Percentiles rank a stretch among this genome's conserved stretches.
Evolutionary conservation across 768 basidiomycete species (phyloP).

Genomic region (Pisolithus albus): DNA sequence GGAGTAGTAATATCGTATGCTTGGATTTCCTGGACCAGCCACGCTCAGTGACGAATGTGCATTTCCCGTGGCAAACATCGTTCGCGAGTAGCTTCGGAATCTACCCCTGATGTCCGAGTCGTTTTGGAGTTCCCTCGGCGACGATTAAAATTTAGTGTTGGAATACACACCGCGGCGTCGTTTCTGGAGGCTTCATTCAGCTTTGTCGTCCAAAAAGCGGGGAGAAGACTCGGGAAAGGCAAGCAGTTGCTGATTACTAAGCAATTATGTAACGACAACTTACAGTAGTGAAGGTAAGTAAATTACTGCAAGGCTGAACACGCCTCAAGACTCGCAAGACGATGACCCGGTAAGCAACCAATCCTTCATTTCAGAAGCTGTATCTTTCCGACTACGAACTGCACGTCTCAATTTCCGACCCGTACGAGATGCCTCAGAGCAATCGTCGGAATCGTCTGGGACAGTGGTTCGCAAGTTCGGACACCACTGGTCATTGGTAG

Average conservation of each 20-base stretch:
- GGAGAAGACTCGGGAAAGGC: too few relatives aligned
- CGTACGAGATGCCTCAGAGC: slow-evolving; percentile 17
- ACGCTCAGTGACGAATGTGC: slow-evolving; percentile 51
- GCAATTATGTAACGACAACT: too few relatives aligned
- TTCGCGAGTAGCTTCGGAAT: slow-evolving; percentile 13
- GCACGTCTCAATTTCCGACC: slow-evolving; percentile 9
- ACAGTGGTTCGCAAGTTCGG: slow-evolving; percentile 2
- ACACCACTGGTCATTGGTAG: slow-evolving; percentile 8
- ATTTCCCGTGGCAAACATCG: slow-evolving; percentile 45
- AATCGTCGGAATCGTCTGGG: slow-evolving; percentile 4
- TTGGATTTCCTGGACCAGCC: slow-evolving; percentile 41
- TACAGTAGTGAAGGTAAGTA: too few relatives aligned
- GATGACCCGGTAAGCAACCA: slow-evolving; percentile 14
- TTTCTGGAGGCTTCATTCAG: too few relatives aligned
- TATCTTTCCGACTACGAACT: slow-evolving; percentile 1
- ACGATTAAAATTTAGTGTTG: too few relatives aligned
- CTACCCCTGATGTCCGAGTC: background rate
- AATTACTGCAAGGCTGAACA: too few relatives aligned
- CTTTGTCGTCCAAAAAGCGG: too few relatives aligned
- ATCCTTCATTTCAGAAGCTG: background rate
- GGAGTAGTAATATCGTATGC: slow-evolving; percentile 37
- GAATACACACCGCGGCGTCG: too few relatives aligned
- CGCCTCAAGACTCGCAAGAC: background rate
- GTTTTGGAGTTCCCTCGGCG: too few relatives aligned
- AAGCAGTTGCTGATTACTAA: too few relatives aligned